Conservation (phyloP, 345 rosid genomes). For the Nephelium lappaceum region DNA sequence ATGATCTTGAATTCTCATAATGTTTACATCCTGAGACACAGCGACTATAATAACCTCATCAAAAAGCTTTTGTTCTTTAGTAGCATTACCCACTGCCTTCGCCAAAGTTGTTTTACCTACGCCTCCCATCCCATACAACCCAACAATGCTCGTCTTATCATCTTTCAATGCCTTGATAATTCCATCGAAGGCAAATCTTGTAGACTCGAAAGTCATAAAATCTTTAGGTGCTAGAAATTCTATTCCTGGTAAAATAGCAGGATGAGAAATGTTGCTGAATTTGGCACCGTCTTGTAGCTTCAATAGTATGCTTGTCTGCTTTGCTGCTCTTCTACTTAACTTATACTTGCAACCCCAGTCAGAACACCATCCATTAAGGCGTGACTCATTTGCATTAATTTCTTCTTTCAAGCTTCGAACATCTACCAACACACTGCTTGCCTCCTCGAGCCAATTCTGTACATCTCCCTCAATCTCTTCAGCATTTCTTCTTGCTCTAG, state of each 20-base stretch:
- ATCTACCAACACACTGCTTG: background rate
- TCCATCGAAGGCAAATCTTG: background rate
- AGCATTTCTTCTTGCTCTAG: background rate
- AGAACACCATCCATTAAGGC: background rate
- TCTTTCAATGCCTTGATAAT: background rate
- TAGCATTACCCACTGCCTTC: background rate
- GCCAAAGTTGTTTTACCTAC: conserved; percentile 30
- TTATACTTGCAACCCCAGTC: background rate
- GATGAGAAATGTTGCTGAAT: background rate
- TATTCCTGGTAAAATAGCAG: background rate
- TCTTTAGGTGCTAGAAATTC: background rate
- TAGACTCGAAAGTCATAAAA: background rate
- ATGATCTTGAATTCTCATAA: background rate
- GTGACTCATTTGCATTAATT: background rate
- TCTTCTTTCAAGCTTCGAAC: background rate
- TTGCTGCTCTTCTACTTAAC: background rate
- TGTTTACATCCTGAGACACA: background rate
- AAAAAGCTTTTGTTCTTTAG: background rate
- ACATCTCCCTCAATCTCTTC: conserved; percentile 7
- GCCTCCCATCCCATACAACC: conserved; percentile 17
- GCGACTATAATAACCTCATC: background rate
- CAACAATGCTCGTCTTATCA: conserved; percentile 9
- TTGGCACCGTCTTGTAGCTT: background rate
- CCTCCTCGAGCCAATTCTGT: background rate
- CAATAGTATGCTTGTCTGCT: background rate